These are phyloP conservation scores for Rasamsonia emersonii DNA, from an alignment of 2,329 filamentous ascomycete species.

Conservation along the genomic window DNA sequence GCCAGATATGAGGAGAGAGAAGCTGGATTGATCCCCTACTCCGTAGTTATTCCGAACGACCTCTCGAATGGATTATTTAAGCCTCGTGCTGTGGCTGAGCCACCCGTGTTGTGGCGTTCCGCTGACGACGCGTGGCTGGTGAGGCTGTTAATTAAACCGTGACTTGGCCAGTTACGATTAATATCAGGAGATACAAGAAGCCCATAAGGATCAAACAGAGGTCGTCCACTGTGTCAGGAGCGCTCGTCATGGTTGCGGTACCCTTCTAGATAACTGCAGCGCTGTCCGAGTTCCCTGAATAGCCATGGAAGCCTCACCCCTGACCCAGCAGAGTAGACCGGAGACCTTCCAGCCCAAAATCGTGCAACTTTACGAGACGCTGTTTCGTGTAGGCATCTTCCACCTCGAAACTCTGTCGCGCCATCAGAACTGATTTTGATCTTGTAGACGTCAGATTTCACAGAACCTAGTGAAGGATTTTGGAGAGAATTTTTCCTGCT, in stretches of 20 bases:
- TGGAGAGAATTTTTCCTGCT: conserved; percentile 95
- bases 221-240: too few species aligned
- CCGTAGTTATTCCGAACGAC: too few species aligned
- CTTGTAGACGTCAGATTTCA: conserved; percentile 53
- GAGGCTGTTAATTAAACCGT: too few species aligned
- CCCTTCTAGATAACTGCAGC: not conserved
- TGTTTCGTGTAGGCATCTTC: conserved; percentile 53
- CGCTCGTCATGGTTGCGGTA: conserved; percentile 4
- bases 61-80: too few species aligned
- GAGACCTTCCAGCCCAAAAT: conserved; percentile 93
- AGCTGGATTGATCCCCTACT: too few species aligned
- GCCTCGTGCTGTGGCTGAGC: too few species aligned
- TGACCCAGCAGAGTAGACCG: conserved; percentile 85
- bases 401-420: not conserved
- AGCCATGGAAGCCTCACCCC: conserved; percentile 77
- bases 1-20: too few species aligned
- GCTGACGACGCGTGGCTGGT: too few species aligned
- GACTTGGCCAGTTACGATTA: not conserved
- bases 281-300: conserved; percentile 1
- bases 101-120: too few species aligned
- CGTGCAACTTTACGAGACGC: conserved; percentile 73
- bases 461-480: conserved; percentile 76
- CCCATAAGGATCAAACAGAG: too few species aligned
- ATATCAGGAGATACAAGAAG: not conserved
- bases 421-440: conserved; percentile 14